Evolutionary conservation across 441 rosid species (phyloP).

Genomic region (Aquilaria agallochum): DNA sequence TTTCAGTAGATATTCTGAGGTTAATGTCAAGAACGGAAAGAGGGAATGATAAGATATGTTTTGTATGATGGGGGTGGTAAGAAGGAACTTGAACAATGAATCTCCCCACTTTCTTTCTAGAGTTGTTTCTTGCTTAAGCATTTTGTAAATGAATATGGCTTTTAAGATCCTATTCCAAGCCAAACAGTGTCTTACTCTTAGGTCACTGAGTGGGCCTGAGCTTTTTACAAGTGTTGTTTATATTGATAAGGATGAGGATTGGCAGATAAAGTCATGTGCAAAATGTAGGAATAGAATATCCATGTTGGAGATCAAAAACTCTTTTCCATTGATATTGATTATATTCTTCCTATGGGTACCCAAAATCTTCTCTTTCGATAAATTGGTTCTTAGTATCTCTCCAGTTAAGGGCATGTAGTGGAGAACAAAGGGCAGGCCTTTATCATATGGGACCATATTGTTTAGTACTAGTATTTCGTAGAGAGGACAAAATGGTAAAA

Average conservation of each 20-base stretch:
- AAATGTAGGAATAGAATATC: slow-evolving; percentile 18
- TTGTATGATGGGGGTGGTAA: slow-evolving; percentile 8
- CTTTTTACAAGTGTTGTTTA: slow-evolving; percentile 8
- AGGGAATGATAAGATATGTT: slow-evolving; percentile 33
- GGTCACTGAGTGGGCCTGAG: slow-evolving; percentile 9
- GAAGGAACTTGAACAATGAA: slow-evolving; percentile 25
- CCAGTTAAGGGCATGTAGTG: slow-evolving; percentile 14
- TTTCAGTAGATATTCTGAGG: background rate
- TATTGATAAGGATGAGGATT: background rate
- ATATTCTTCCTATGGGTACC: slow-evolving; percentile 4
- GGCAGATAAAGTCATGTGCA: background rate
- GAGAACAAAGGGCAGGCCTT: slow-evolving; percentile 8
- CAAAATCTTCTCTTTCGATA: background rate
- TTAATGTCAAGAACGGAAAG: slow-evolving; percentile 10
- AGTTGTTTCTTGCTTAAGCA: slow-evolving; percentile 16
- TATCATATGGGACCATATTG: background rate
- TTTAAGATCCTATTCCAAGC: slow-evolving; percentile 34
- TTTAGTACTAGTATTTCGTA: no score
- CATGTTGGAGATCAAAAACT: background rate
- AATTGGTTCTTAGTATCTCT: slow-evolving; percentile 19
- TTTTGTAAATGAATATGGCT: slow-evolving; percentile 57
- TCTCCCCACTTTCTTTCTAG: slow-evolving; percentile 25
- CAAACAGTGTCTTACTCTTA: slow-evolving; percentile 21
- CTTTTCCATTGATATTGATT: background rate
- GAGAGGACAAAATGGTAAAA: no score